Evolutionary conservation across 257 asterid genomes (phyloP), one percentile per base, ranked within the genome.

Genomic region (Solanum habrochaites): DNA sequence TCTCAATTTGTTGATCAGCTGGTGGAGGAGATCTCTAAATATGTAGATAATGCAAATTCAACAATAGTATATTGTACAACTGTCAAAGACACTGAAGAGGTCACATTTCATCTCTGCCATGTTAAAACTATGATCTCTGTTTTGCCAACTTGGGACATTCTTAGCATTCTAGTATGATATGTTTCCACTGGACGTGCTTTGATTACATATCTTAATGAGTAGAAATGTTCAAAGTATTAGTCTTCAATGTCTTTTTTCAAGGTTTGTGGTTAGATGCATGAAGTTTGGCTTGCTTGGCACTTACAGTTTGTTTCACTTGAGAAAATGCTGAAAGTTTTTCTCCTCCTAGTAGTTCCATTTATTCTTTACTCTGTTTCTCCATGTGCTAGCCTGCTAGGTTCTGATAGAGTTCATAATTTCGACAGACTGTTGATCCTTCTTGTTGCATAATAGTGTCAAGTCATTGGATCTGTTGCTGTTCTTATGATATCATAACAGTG

Each of bases 1-100:
- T 88, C 64, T 31, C 86, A 92, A 86, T 94, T 95, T 92, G 66
- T 95, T 88, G 85, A 89, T 72, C 95, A 93, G 86, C 93, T 96
- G 88, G 93, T 95, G 89, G 90, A 83, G 82, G 96, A 94, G 88
- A 90, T 95, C 83, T 90, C 92, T 52, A 81, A 91, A 74, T 92
- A 88, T 88, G 93, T 89, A 42, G 89, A 90, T 88, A 91, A 90
- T 75, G 91, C 90, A 85, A 91, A 89, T 90, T 96, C 99, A 81
- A 89, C 94, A 29, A 93, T 96, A 89, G 90, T 96, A 89, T 96
- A 96, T 88, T 96, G 99, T 85, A 95, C 98, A 32, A 93, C 98
- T n/a, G 90, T 96, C 91, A 96, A 92, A 90, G 98, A 94, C 91
- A 95, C 91, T 58, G 98, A 95, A 90, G 96, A 92, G 95, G 99